A percentile compares a stretch with the other conserved stretches of the same genome.
phyloP scores from a whole-genome alignment of 257 asterid genomes.

The Plantago major region DNA sequence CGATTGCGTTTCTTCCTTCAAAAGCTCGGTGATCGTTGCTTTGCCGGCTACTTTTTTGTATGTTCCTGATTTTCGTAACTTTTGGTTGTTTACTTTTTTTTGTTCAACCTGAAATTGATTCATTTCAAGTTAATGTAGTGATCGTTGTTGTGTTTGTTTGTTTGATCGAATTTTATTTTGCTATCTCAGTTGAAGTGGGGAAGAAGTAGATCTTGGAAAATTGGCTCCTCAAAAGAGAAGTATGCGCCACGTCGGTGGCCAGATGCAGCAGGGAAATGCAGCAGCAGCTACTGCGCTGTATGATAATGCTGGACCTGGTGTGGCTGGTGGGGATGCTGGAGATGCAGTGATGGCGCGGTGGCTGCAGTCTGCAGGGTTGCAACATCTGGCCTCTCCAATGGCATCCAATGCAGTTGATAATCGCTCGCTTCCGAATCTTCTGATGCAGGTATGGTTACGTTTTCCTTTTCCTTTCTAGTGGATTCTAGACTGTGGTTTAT shows the following conservation, averaged over 20 bases:
- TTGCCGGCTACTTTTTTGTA: slow-evolving; percentile 25
- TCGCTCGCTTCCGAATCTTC: slow-evolving; percentile 66
- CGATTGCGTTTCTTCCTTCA: slow-evolving; percentile 24
- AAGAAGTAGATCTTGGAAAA: slow-evolving; percentile 61
- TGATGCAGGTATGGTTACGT: slow-evolving; percentile 61
- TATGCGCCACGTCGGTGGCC: slow-evolving; percentile 99
- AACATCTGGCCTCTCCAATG: slow-evolving; percentile 97
- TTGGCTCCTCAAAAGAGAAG: slow-evolving; percentile 98
- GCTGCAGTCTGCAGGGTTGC: slow-evolving; percentile 99
- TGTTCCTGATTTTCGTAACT: slow-evolving; percentile 5
- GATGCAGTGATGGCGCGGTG: slow-evolving; percentile 97
- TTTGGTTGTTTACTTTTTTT: not conserved
- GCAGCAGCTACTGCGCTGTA: slow-evolving; percentile 83
- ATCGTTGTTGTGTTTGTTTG: not conserved
- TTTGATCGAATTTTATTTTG: slow-evolving; percentile 6
- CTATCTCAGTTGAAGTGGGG: slow-evolving; percentile 37
- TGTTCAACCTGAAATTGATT: not conserved
- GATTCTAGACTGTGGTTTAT: not conserved
- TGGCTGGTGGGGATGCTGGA: slow-evolving; percentile 81
- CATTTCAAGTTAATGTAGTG: slow-evolving; percentile 5
- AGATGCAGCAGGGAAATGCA: slow-evolving; percentile 96
- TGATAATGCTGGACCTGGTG: slow-evolving; percentile 73
- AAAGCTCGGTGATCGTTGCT: slow-evolving; percentile 30
- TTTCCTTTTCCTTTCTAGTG: not conserved
- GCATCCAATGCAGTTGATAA: slow-evolving; percentile 75